Evolutionary conservation across 2,329 filamentous ascomycete species (phyloP).

Genomic region (Colletotrichum phormii): DNA sequence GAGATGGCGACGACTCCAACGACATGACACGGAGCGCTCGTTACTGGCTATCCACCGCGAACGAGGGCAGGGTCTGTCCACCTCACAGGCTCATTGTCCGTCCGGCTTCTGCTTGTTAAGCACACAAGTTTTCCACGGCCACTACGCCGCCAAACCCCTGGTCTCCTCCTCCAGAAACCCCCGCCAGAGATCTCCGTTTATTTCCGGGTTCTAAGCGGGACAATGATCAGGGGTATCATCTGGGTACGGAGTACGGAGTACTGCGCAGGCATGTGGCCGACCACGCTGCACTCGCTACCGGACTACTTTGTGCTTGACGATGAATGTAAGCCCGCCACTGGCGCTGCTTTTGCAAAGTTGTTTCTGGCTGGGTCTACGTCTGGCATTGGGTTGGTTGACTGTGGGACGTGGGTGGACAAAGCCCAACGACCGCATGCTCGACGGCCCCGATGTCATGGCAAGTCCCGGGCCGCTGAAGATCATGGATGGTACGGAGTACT

Average conservation of each 20-base stretch:
- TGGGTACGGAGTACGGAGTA: not conserved
- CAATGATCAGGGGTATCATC: not conserved
- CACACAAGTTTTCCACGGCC: not conserved
- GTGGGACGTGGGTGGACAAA: not conserved
- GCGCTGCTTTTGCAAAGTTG: not conserved
- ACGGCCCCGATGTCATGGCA: constrained; percentile 23
- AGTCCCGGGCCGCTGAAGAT: constrained; percentile 34
- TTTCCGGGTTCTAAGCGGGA: constrained; percentile 23
- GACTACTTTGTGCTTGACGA: not conserved
- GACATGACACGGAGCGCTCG: constrained; percentile 27
- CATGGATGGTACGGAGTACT: constrained; percentile 12
- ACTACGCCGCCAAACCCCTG: not conserved
- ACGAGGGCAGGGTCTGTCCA: constrained; percentile 1
- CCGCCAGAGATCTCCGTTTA: constrained; percentile 28
- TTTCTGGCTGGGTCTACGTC: not conserved
- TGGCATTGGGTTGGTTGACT: not conserved
- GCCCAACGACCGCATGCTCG: not conserved
- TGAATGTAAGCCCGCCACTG: constrained; percentile 2
- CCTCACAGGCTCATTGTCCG: not conserved
- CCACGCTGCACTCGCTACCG: not conserved
- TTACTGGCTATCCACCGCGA: constrained; percentile 16
- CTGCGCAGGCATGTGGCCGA: constrained; percentile 9
- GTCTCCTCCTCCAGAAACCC: not conserved
- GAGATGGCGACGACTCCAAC: constrained; percentile 19
- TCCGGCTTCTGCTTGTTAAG: not conserved